Base-by-base conservation (phyloP, 257 asterid genomes). In the Jacaranda copaia region DNA sequence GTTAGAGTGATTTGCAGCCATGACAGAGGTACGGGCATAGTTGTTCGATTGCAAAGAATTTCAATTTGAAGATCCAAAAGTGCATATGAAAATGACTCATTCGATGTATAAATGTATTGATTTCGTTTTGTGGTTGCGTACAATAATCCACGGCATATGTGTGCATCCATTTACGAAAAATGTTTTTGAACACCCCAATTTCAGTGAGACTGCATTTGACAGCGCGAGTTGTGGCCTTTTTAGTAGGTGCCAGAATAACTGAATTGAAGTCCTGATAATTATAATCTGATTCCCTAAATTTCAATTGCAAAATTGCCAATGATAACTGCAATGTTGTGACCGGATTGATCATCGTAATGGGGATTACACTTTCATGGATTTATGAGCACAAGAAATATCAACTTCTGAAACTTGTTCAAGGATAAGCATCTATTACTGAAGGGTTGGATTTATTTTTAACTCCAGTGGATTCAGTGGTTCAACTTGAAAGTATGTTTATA, bases 11-110 rank as follows among this genome's bases (percentile, higher is more conserved):
- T 76, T 85, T 73, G 81, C 89, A 83, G 90, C 90, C 81, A 93
- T 93, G 98, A 93, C 98, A 51, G 98, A 93, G 97, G 98, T 93
- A 87, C 70, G 76, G 15, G 7, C 56, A 4, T 20, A 10, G 10
- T 45, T 65, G 69, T 38, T 48, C 4, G 5, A 42, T 77, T 52
- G 53, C 72, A 5, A 4, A 19, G 49, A 13, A 11, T 51, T 81
- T 51, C 16, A 6, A 25, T 76, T 79, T 77, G 36, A 35, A 75
- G 15, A 68, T 66, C 42, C 58, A 58, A 58, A 55, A 11, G 38
- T 64, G 62, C 55, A n/a, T 59, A 19, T 61, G 5, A 5, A n/a
- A 53, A 69, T 61, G 32, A 20, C 42, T 10, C 43, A 4, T 19
- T 66, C 43, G 4, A n/a, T 73, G 36, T 64, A 39, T 35, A 38